These are phyloP conservation scores for Stemphylium lycopersici DNA, from an alignment of 2,329 filamentous ascomycete species.

Conservation along the genomic window DNA sequence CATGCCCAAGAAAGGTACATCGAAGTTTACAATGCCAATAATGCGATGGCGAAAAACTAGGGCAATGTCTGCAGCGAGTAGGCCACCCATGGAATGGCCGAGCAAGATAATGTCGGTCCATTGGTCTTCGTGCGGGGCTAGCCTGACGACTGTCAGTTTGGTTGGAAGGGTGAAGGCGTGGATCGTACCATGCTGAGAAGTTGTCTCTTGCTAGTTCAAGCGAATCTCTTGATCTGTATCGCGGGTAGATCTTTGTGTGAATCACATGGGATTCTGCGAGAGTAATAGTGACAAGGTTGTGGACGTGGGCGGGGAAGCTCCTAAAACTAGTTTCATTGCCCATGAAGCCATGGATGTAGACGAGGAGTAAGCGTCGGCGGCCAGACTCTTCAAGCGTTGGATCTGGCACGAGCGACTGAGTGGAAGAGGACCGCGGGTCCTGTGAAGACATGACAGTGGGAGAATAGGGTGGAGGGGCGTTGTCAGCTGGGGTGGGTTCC, in stretches of 20 bases:
- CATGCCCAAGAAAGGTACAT: conserved; percentile 86
- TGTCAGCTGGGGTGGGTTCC: conserved; percentile 11
- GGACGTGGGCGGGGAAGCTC: conserved; percentile 86
- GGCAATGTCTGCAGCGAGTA: conserved; percentile 79
- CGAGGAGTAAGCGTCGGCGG: conserved; percentile 68
- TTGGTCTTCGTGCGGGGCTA: conserved; percentile 74
- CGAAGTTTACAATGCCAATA: conserved; percentile 79
- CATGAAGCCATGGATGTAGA: conserved; percentile 92
- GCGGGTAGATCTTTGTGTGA: conserved; percentile 84
- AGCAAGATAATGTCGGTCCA: conserved; percentile 81
- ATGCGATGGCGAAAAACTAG: conserved; percentile 78
- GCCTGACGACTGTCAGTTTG: conserved; percentile 54
- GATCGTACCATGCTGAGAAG: conserved; percentile 73
- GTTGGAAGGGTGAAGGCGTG: background rate
- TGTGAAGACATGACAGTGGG: conserved; percentile 37
- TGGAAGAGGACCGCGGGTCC: conserved; percentile 55
- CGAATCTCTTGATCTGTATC: conserved; percentile 76
- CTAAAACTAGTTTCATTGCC: conserved; percentile 86
- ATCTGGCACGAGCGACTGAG: conserved; percentile 53
- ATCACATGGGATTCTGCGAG: conserved; percentile 77
- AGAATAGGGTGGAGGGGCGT: conserved; percentile 26
- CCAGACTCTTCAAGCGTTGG: conserved; percentile 36
- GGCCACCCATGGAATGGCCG: conserved; percentile 89
- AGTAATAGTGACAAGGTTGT: conserved; percentile 71
- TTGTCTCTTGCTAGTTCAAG: conserved; percentile 78